phyloP scores from a whole-genome alignment of 2,329 filamentous ascomycete species.

The Rutstroemia sydowiana region DNA sequence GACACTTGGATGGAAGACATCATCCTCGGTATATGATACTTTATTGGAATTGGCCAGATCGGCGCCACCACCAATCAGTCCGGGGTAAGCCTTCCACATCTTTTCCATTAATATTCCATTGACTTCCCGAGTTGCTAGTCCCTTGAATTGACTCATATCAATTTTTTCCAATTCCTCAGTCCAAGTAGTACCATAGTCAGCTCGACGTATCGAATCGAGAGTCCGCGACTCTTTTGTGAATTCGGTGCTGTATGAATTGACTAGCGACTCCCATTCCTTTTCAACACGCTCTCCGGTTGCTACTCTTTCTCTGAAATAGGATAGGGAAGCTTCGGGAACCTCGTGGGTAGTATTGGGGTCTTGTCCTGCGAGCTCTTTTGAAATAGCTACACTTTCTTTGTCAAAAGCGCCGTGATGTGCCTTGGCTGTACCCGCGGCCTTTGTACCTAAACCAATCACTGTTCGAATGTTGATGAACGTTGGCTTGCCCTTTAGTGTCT shows the following conservation, averaged over 20 bases:
- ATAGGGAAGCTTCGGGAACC: constrained; percentile 92
- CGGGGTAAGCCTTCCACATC: constrained; percentile 74
- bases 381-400: constrained; percentile 83
- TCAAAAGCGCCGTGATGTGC: constrained; percentile 97
- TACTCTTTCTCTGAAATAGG: constrained; percentile 78
- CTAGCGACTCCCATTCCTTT: constrained; percentile 89
- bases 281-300: constrained; percentile 82
- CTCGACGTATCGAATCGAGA: no score
- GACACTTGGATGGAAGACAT: constrained; percentile 97
- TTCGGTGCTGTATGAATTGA: constrained; percentile 76
- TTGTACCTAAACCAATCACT: constrained; percentile 93
- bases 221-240: constrained; percentile 71
- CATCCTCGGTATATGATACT: constrained; percentile 93
- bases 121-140: constrained; percentile 88
- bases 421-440: constrained; percentile 85
- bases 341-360: constrained; percentile 88
- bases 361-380: constrained; percentile 95
- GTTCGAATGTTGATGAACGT: constrained; percentile 94
- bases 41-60: constrained; percentile 98
- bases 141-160: constrained; percentile 98
- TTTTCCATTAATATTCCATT: constrained; percentile 90
- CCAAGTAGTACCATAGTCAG: constrained; percentile 75
- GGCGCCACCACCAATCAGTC: constrained; percentile 91
- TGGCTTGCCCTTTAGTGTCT: constrained; percentile 91
- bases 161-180: constrained; percentile 78